Conservation (phyloP, 2,329 filamentous ascomycete species). For the Neonectria punicea region DNA sequence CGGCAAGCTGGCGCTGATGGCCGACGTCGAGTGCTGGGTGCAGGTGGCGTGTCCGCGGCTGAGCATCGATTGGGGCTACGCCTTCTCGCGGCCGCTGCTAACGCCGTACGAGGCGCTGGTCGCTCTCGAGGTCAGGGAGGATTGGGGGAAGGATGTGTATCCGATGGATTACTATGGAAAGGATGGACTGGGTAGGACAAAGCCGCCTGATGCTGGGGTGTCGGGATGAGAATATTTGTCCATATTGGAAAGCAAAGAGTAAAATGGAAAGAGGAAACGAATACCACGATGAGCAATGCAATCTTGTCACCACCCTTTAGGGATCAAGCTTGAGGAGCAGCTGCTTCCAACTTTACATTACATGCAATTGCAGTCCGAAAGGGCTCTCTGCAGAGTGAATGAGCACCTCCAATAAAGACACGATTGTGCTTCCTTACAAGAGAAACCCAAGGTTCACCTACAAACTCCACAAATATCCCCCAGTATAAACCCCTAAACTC, state of each 20-base stretch:
- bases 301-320: not conserved
- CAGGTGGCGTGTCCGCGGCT: slow-evolving; percentile 96
- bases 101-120: slow-evolving; percentile 97
- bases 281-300: slow-evolving; percentile 9
- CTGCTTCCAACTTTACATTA: not conserved
- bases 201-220: slow-evolving; percentile 50
- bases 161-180: slow-evolving; percentile 99
- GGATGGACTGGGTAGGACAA: slow-evolving; percentile 88
- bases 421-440: not conserved
- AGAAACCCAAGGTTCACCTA: not conserved
- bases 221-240: slow-evolving; percentile 27
- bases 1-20: slow-evolving; percentile 92
- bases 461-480: not conserved
- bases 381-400: not conserved
- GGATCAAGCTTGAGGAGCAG: not conserved
- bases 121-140: slow-evolving; percentile 81
- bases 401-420: not conserved
- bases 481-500: not conserved
- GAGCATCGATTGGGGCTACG: slow-evolving; percentile 99
- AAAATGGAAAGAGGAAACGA: slow-evolving; percentile 1
- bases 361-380: not conserved
- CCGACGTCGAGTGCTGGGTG: slow-evolving; percentile 96
- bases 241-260: not conserved
- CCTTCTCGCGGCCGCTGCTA: slow-evolving; percentile 86
- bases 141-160: slow-evolving; percentile 82